Evolutionary conservation across 164 flowering plant genomes (phyloP), one percentile per base, ranked within the genome.

Genomic region (Tetracentron sinense): DNA sequence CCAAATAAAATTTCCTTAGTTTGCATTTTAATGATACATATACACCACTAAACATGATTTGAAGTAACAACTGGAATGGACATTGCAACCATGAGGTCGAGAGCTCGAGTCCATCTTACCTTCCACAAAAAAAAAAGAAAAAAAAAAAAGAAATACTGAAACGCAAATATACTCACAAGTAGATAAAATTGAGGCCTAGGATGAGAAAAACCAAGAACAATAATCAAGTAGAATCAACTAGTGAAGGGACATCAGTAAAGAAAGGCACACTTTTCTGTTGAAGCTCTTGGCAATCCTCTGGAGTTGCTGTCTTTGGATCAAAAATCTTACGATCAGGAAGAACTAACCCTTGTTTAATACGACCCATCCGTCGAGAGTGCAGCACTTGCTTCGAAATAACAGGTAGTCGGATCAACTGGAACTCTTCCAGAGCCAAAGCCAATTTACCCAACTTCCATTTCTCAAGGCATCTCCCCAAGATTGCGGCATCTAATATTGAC

Each of bases 201-300:
- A 61, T 33, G 21, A 23, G 22, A 59, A 26, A 47, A 20, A 17
- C 27, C 28, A 27, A 12, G 54, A 60, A 30, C 29, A 53, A 53
- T 11, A 21, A 38, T 38, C 35, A 54, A 19, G 58, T 51, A 5
- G 35, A 27, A 50, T 56, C 33, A 51, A 42, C 30, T 51, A 42
- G 53, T 28, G 60, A 53, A 71, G 88, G 88, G 54, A 70, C 69
- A 61, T 66, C 69, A 54, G 46, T 51, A 58, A 83, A 80, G 77
- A 83, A 87, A n/a, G 96, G 98, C 83, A 88, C 78, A 51, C 63
- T 77, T 67, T 69, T 89, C 72, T 80, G 98, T 56, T 78, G 75
- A 54, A 88, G 86, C 68, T 76, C 83, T 55, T 65, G 44, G 53
- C 82, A 82, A 1, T 84, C 81, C 63, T 84, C 85, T 20, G 61